Evolutionary conservation across 768 basidiomycete species (phyloP).

Genomic region (Amyloporia xantha): DNA sequence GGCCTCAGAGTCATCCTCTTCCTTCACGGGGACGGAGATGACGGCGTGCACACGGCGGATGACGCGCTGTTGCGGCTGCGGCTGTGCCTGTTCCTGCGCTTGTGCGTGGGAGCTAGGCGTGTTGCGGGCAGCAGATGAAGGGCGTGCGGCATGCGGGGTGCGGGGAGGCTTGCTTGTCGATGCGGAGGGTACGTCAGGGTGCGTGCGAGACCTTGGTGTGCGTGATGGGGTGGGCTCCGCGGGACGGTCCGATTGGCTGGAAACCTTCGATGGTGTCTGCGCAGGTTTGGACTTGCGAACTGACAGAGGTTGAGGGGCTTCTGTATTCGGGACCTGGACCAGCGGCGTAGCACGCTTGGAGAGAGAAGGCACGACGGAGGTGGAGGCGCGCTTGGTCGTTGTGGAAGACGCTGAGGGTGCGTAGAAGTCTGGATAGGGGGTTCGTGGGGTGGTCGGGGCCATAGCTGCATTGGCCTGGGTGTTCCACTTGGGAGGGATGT

Average conservation of each 20-base stretch:
- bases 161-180: conserved; percentile 3
- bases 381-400: conserved; percentile 18
- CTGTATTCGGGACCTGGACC: conserved; percentile 5
- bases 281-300: conserved; percentile 3
- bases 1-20: conserved; percentile 47
- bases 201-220: conserved; percentile 1
- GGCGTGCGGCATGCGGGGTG: conserved; percentile 1
- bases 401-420: conserved; percentile 16
- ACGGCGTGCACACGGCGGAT: conserved; percentile 61
- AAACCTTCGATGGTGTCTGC: neutral
- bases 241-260: conserved; percentile 1
- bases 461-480: conserved; percentile 16
- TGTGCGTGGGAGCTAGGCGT: neutral
- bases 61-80: conserved; percentile 29
- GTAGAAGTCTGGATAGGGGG: conserved; percentile 8
- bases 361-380: conserved; percentile 6
- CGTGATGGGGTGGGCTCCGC: conserved; percentile 1
- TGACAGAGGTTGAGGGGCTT: neutral
- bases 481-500: conserved; percentile 10
- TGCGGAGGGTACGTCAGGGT: neutral
- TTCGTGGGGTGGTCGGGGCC: conserved; percentile 5
- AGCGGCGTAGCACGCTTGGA: conserved; percentile 1
- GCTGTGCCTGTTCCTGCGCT: conserved; percentile 7
- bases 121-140: neutral
- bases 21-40: conserved; percentile 54